Evolutionary conservation across 108 stramenopile species (phyloP).

Genomic region (Nannochloropsis oceanica): DNA sequence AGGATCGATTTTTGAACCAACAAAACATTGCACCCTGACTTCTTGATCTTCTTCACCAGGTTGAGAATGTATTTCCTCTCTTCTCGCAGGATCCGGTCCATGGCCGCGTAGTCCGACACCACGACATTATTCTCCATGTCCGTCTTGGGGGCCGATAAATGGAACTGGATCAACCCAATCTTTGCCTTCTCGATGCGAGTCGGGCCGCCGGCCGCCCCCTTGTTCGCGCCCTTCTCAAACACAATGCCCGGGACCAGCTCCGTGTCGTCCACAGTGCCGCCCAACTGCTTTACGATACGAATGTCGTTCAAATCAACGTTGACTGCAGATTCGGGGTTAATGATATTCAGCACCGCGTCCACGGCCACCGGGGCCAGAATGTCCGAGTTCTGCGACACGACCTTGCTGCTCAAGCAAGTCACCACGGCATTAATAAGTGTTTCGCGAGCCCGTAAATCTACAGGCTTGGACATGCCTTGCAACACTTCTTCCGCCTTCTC

Average conservation of each 20-base stretch:
- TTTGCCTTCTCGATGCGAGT: slow-evolving; percentile 77
- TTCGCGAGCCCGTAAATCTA: slow-evolving; percentile 64
- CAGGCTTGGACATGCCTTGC: slow-evolving; percentile 51
- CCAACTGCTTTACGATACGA: slow-evolving; percentile 81
- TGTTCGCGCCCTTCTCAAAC: slow-evolving; percentile 75
- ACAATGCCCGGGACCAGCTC: slow-evolving; percentile 90
- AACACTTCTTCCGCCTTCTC: slow-evolving; percentile 42
- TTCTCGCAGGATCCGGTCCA: slow-evolving; percentile 95
- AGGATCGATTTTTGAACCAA: slow-evolving; percentile 95
- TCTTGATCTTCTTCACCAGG: slow-evolving; percentile 58
- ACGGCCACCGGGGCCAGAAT: slow-evolving; percentile 95
- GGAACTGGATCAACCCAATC: slow-evolving; percentile 53
- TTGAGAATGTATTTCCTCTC: slow-evolving; percentile 34
- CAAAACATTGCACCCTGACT: slow-evolving; percentile 87
- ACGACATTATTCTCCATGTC: slow-evolving; percentile 99
- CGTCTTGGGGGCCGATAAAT: slow-evolving; percentile 95
- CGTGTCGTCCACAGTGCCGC: slow-evolving; percentile 97
- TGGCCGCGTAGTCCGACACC: slow-evolving; percentile 92
- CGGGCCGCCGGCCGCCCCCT: slow-evolving; percentile 77
- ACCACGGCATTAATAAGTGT: slow-evolving; percentile 70
- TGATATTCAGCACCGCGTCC: slow-evolving; percentile 78
- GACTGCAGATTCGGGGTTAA: slow-evolving; percentile 52
- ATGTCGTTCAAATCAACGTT: slow-evolving; percentile 93
- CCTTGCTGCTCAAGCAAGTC: slow-evolving; percentile 86
- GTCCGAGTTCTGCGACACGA: slow-evolving; percentile 75